Conservation (phyloP, 1,284 basidiomycete genomes). For the Marasmius sp. region DNA sequence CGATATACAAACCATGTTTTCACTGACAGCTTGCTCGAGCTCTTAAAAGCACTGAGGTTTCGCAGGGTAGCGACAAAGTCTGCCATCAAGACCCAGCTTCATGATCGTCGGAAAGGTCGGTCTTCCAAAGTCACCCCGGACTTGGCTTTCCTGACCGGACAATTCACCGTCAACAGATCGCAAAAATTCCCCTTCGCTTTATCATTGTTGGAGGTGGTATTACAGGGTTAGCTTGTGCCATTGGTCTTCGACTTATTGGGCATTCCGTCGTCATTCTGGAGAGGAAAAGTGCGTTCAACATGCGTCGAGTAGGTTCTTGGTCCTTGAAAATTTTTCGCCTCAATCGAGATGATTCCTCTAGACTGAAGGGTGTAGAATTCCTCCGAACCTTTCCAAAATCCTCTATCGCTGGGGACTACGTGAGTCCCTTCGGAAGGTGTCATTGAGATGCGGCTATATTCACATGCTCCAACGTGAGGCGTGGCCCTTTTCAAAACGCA, state of each 20-base stretch:
- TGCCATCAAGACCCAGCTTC: neutral
- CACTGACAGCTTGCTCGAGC: too few relatives aligned
- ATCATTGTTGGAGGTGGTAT: conserved; percentile 52
- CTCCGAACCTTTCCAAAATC: conserved; percentile 59
- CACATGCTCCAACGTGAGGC: neutral
- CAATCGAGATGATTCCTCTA: conserved; percentile 18
- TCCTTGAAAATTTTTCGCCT: neutral
- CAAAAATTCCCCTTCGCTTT: conserved; percentile 34
- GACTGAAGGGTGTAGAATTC: conserved; percentile 46
- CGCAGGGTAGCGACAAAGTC: neutral
- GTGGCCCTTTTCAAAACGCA: neutral
- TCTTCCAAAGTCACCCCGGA: neutral
- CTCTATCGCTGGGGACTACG: conserved; percentile 56
- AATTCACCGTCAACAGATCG: neutral
- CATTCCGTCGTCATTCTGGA: conserved; percentile 57
- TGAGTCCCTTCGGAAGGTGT: conserved; percentile 34
- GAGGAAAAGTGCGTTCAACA: conserved; percentile 32
- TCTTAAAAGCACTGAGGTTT: neutral
- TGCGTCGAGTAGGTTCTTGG: neutral
- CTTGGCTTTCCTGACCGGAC: neutral
- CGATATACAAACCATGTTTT: too few relatives aligned
- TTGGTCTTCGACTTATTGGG: conserved; percentile 52
- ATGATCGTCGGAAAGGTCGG: neutral
- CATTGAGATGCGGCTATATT: conserved; percentile 22
- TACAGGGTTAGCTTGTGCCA: conserved; percentile 55